Evolutionary conservation across 208 protist species (phyloP).

Genomic region (Leishmania arabica): DNA sequence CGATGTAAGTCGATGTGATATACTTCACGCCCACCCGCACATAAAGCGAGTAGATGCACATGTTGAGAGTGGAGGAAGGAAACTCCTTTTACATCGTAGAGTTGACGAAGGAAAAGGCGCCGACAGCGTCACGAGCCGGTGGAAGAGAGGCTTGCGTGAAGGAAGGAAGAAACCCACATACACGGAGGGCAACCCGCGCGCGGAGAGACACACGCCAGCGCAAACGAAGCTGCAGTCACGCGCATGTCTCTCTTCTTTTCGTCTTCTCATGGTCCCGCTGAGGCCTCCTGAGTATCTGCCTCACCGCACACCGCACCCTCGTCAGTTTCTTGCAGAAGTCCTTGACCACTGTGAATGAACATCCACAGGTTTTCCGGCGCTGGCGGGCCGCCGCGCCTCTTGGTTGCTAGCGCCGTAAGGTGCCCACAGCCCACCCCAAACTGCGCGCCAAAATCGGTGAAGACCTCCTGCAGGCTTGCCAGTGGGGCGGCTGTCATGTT

Average conservation of each 20-base stretch:
- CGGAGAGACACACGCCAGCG: not conserved
- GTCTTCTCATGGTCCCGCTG: not conserved
- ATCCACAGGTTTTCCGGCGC: conserved; percentile 75
- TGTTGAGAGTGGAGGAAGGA: not conserved
- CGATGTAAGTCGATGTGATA: not conserved
- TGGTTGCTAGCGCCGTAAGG: conserved; percentile 47
- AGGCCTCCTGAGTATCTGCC: not conserved
- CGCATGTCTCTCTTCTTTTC: not conserved
- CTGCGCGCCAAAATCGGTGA: conserved; percentile 89
- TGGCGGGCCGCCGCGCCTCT: conserved; percentile 39
- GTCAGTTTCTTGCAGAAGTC: conserved; percentile 7
- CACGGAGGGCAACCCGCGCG: not conserved
- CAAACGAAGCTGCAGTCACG: not conserved
- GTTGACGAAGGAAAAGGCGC: not conserved
- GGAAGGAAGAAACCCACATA: not conserved
- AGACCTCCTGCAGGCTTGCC: conserved; percentile 60
- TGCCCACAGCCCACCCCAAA: conserved; percentile 75
- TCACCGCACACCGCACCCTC: not conserved
- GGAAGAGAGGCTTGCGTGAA: not conserved
- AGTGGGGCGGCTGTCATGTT: conserved; percentile 79
- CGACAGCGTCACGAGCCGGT: not conserved
- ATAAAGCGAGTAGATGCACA: not conserved
- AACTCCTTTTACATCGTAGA: not conserved
- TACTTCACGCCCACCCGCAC: not conserved
- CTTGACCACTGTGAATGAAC: conserved; percentile 75